Evolutionary conservation across 2,329 filamentous ascomycete species (phyloP).

Genomic region (Thelonectria olida): DNA sequence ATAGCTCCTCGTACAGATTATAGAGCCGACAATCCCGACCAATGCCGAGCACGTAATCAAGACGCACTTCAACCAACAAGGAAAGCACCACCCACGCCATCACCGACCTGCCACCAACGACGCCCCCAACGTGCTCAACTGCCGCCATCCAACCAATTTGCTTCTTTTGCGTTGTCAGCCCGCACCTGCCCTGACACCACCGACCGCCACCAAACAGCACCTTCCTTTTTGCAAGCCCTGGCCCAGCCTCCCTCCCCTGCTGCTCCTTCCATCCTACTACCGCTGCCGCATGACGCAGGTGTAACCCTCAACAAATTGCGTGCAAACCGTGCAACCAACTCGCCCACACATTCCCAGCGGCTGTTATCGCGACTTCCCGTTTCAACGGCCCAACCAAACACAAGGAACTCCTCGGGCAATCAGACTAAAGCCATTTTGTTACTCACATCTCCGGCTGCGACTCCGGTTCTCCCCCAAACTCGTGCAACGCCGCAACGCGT

Average conservation of each 20-base stretch:
- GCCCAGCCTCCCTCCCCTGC: background rate
- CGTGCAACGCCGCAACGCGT: constrained; percentile 14
- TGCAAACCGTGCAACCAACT: constrained; percentile 5
- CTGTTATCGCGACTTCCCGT: background rate
- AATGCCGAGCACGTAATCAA: constrained; percentile 11
- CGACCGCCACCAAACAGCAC: background rate
- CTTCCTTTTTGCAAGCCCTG: background rate
- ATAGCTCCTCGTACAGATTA: too few species aligned
- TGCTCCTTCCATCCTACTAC: background rate
- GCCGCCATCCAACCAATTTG: background rate
- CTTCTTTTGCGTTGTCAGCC: background rate
- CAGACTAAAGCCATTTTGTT: constrained; percentile 10
- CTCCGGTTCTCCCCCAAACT: background rate
- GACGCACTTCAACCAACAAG: background rate
- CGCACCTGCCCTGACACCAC: background rate
- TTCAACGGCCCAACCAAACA: constrained; percentile 1
- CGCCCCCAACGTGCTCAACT: background rate
- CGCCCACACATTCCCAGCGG: background rate
- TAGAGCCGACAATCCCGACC: constrained; percentile 25
- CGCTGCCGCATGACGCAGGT: constrained; percentile 20
- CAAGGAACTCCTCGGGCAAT: background rate
- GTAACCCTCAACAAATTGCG: constrained; percentile 25
- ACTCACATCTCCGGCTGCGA: constrained; percentile 9
- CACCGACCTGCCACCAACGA: background rate
- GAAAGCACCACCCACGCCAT: background rate